Base-by-base conservation (phyloP, 2,329 filamentous ascomycete species). In the Aspergillus texensis region DNA sequence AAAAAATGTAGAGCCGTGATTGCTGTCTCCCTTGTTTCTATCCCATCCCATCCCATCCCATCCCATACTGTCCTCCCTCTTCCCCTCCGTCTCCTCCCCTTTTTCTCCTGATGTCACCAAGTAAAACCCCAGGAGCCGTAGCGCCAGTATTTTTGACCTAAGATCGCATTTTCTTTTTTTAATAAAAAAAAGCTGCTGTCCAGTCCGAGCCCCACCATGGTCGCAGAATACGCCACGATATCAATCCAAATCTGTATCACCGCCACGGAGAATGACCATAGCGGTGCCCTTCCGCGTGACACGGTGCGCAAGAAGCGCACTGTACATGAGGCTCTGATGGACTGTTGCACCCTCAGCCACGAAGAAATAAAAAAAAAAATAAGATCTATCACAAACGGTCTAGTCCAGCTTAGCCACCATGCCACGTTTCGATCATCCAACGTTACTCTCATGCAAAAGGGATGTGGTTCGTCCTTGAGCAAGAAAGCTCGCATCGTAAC, bases 361-460 rank as follows among this genome's bases (percentile, higher is more conserved):
- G 52, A 55, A 36, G 8, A 39, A 55, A 54, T n/a, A 53, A 36
- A 16, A 53, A 53, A 45, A 45, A 21, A 21, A 34, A 21, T 26
- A 39, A 55, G 52, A 55, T 55, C 52, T 55, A 55, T 41, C 41
- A 58, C 26, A 45, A 34, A 58, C 32, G 24, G 28, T 41, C 50
- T 16, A 34, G 50, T 34, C 30, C 32, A 34, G 26, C 52, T 11
- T 39, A 55, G 32, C 32, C 56, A 45, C 56, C 56, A 58, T 28
- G 56, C 45, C 56, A 48, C 32, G n/a, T 45, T 48, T 58, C 56
- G 43, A 58, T 46, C 43, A 58, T 58, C 26, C 19, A 43, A 34
- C 39, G 21, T 32, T 26, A 57, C 36, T 57, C 55, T 24, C 12
- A 30, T 43, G 55, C 36, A 19, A 28, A 45, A 30, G 24, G 32